phyloP scores from a whole-genome alignment of 2,329 filamentous ascomycete species.

The Colletotrichum scovillei region DNA sequence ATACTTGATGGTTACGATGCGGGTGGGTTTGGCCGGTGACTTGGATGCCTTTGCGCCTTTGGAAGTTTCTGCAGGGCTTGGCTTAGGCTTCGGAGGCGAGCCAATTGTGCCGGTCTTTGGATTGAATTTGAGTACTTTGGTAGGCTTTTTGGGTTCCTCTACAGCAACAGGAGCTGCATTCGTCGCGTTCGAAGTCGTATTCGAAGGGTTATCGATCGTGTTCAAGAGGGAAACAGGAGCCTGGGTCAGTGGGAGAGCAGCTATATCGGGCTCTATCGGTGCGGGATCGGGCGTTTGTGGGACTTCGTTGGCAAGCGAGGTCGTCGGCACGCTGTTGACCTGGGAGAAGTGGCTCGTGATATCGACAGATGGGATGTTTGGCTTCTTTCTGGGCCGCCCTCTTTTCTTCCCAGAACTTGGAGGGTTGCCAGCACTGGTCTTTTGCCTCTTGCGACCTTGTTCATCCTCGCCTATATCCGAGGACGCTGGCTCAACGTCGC shows the following conservation, averaged over 20 bases:
- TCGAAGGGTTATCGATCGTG: background rate
- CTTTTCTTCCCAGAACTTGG: conserved; percentile 37
- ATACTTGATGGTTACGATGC: conserved; percentile 24
- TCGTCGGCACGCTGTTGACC: background rate
- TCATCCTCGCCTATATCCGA: conserved; percentile 31
- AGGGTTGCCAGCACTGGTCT: conserved; percentile 37
- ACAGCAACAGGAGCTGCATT: background rate
- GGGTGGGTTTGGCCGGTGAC: conserved; percentile 14
- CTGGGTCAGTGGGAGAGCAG: background rate
- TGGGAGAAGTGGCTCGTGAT: conserved; percentile 42
- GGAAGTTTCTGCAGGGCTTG: conserved; percentile 36
- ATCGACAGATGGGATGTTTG: conserved; percentile 30
- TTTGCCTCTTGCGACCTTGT: conserved; percentile 40
- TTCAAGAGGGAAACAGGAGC: background rate
- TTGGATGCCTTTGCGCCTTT: conserved; percentile 21
- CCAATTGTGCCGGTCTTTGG: conserved; percentile 71
- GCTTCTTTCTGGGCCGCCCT: conserved; percentile 41
- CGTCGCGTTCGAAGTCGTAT: background rate
- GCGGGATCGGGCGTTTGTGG: background rate
- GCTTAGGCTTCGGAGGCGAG: conserved; percentile 68
- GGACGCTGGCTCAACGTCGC: conserved; percentile 24
- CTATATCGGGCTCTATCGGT: background rate
- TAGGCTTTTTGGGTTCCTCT: conserved; percentile 41
- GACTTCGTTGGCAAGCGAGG: background rate
- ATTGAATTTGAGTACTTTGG: conserved; percentile 64